Base-by-base conservation (phyloP, 2,329 filamentous ascomycete genomes). In the Sordariomycetes sp. region DNA sequence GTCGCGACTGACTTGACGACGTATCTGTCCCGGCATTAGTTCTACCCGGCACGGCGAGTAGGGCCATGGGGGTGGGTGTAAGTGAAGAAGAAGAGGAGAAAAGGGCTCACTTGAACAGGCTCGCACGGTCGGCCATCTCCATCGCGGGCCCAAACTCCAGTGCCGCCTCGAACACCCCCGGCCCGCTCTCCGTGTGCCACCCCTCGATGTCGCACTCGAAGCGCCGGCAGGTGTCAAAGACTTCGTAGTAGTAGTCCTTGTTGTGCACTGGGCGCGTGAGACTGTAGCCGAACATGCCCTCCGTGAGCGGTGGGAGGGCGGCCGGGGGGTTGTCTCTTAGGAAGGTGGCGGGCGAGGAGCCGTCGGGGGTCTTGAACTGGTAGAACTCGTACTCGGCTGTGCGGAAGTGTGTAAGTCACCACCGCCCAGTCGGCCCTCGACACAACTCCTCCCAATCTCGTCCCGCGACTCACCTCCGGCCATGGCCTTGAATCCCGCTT, bases 271-370 rank as follows among this genome's bases (percentile, higher is more conserved):
- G 88, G 24, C 90, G 79, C 10, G 89, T 95, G 62, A 96, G 75
- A 61, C 89, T 94, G 75, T 96, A 96, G 59, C 90, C 91, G 65
- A 96, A 96, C 91, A 96, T 96, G 66, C 91, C 91, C 67, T 95
- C 89, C 10, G 91, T 95, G 55, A 96, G 74, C 25, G 87, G 76
- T 0, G 89, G 89, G 10, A 96, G 79, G n/a, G 82, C 70, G 54
- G 85, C 75, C 15, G 87, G 82, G 0, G 88, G 80, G 68, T 95
- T 90, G 7, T 85, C 74, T 65, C 81, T 78, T 42, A 95, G 80
- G 69, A 88, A 95, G 8, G 78, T 73, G 25, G 89, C 87, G 1
- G 89, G 87, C 0, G 87, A 84, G 34, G 85, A 82, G 22, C 75
- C 67, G 34, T 73, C 65, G 10, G 90, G 90, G 4, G 82, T 81